Evolutionary conservation across 192 early-diverging fungal genomes (phyloP).

Genomic region (Umbelopsis vinacea): DNA sequence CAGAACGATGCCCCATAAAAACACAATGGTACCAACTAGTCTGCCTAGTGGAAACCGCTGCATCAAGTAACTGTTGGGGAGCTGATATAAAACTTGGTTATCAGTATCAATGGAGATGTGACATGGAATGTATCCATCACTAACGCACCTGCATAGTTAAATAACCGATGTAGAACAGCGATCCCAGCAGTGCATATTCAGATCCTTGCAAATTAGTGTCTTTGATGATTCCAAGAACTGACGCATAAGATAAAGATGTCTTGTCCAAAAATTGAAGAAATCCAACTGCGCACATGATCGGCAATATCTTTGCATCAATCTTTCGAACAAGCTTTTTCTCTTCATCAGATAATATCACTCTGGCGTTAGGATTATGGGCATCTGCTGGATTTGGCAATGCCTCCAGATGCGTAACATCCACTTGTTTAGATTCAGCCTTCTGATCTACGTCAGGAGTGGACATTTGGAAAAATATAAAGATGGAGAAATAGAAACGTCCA

Average conservation of each 20-base stretch:
- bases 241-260: constrained; percentile 18
- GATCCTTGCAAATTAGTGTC: constrained; percentile 26
- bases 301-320: constrained; percentile 30
- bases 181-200: constrained; percentile 31
- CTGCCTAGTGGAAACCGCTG: constrained; percentile 24
- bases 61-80: constrained; percentile 34
- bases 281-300: constrained; percentile 26
- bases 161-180: constrained; percentile 33
- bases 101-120: background rate
- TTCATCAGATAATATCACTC: constrained; percentile 8
- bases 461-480: no score
- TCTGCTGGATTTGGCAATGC: background rate
- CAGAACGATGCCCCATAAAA: constrained; percentile 27
- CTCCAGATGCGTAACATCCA: background rate
- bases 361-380: background rate
- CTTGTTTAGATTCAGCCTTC: background rate
- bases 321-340: constrained; percentile 32
- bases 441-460: background rate
- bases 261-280: constrained; percentile 42
- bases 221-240: constrained; percentile 19
- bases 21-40: constrained; percentile 30
- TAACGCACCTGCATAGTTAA: constrained; percentile 12
- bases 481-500: no score
- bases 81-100: background rate
- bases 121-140: background rate